These are phyloP conservation scores for Solanum hybrid DNA, from an alignment of 305 asterid species.

Conservation along the genomic window DNA sequence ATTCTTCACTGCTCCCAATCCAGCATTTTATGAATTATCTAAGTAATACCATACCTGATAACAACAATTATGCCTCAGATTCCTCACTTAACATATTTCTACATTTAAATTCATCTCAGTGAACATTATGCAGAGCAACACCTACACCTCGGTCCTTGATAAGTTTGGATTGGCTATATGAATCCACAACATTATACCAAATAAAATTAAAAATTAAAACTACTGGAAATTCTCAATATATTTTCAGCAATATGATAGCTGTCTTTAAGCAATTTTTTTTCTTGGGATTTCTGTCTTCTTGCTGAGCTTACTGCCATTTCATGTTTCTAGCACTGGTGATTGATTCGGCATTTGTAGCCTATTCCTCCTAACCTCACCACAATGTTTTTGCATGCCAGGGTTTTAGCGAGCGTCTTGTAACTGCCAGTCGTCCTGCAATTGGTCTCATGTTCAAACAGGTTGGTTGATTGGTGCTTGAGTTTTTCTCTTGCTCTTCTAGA, in stretches of 20 bases:
- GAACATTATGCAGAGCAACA: background rate
- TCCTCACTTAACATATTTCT: background rate
- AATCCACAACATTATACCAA: background rate
- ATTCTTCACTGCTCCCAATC: background rate
- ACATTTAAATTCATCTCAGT: background rate
- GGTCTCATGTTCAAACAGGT: slow-evolving; percentile 95
- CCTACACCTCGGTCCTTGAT: background rate
- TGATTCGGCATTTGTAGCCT: background rate
- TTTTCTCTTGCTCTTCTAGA: background rate
- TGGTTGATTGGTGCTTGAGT: slow-evolving; percentile 6
- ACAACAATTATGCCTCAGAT: background rate
- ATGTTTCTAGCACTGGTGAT: background rate
- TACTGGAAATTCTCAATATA: background rate
- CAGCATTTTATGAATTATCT: background rate
- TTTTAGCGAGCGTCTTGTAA: slow-evolving; percentile 81
- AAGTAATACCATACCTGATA: background rate
- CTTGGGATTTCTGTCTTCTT: background rate
- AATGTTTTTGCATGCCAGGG: slow-evolving; percentile 46
- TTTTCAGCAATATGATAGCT: background rate
- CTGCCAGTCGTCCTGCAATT: slow-evolving; percentile 78
- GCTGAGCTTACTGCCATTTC: background rate
- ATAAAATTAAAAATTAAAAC: background rate
- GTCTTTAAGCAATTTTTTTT: background rate
- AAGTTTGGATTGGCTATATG: background rate
- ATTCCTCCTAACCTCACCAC: background rate